phyloP scores from a whole-genome alignment of 1,284 basidiomycete genomes.

The Peniophora sp. region DNA sequence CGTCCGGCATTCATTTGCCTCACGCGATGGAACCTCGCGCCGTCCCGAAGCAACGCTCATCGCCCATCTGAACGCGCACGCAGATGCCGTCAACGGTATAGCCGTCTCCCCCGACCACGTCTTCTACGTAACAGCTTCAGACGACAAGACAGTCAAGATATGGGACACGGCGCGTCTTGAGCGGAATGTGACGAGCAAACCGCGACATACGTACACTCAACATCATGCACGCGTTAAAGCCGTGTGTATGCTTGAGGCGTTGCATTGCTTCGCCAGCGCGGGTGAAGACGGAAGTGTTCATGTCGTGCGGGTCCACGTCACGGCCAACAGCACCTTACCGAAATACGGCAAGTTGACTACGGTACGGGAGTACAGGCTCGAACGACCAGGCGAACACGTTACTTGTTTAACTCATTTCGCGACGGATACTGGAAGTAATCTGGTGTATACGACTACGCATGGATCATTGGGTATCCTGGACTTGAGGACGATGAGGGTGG shows the following conservation, averaged over 20 bases:
- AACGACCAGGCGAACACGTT: constrained; percentile 65
- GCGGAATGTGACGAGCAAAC: constrained; percentile 73
- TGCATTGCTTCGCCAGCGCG: constrained; percentile 86
- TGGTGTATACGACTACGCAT: constrained; percentile 82
- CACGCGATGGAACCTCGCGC: constrained; percentile 47
- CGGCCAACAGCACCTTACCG: constrained; percentile 47
- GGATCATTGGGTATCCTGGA: constrained; percentile 78
- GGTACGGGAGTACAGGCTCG: constrained; percentile 67
- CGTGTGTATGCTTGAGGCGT: constrained; percentile 75
- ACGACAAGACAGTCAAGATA: constrained; percentile 78
- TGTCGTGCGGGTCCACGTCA: constrained; percentile 74
- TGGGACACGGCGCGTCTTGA: constrained; percentile 81
- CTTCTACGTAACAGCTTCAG: constrained; percentile 89
- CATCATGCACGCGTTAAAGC: constrained; percentile 77
- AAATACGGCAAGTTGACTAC: constrained; percentile 78
- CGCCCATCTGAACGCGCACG: constrained; percentile 82
- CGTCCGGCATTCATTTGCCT: constrained; percentile 53
- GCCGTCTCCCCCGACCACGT: constrained; percentile 89
- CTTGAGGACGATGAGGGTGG: constrained; percentile 74
- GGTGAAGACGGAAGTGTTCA: constrained; percentile 82
- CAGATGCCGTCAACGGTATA: constrained; percentile 71
- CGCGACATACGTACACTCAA: constrained; percentile 69
- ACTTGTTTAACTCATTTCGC: constrained; percentile 73
- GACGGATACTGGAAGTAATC: constrained; percentile 61
- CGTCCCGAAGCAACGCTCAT: constrained; percentile 73